Base-by-base conservation (phyloP, 2,329 filamentous ascomycete species). In the Nothophoma quercina region DNA sequence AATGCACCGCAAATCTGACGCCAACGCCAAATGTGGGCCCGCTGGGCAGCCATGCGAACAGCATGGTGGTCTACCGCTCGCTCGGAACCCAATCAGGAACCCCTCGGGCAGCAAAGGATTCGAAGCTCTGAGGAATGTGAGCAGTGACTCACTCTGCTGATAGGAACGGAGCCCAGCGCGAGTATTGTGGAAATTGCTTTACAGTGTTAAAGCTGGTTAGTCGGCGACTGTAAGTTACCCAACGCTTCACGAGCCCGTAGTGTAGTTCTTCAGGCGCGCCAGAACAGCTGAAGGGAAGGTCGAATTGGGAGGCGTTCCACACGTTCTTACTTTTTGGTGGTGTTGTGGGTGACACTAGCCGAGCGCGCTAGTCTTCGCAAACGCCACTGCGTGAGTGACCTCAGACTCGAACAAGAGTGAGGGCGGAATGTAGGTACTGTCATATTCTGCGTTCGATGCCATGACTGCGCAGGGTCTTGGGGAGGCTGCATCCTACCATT, bases 31-130 rank as follows among this genome's bases (percentile, higher is more conserved):
- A 62, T 42, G 64, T 67, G 64, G 64, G 59, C 46, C 62, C 53
- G 55, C 64, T 65, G 58, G 64, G 64, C 64, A 65, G 61, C 59
- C 45, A 62, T 63, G 62, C 64, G 61, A 48, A 52, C 61, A 60
- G 55, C 59, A 58, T 55, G 47, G 42, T 39, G 38, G 44, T 5
- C 33, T 46, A 51, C 59, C 59, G 34, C 45, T 47, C 47, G 44
- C 26, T 43, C 36, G 64, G 62, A 63, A 64, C 61, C 64, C 64
- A 65, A 67, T 60, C 50, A 63, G 48, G 54, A 40, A 33, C 25
- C 13, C 33, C 56, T 67, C 59, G 62, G 64, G 64, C 64, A 61
- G 62, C 64, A 57, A 65, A 59, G 51, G 49, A 49, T 44, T 47
- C 40, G 38, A 40, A 18, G 13, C 33, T 48, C 29, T 36, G 22